These are phyloP conservation scores for Polygonum maritimum DNA, from an alignment of 148 eudicot species.

Conservation along the genomic window DNA sequence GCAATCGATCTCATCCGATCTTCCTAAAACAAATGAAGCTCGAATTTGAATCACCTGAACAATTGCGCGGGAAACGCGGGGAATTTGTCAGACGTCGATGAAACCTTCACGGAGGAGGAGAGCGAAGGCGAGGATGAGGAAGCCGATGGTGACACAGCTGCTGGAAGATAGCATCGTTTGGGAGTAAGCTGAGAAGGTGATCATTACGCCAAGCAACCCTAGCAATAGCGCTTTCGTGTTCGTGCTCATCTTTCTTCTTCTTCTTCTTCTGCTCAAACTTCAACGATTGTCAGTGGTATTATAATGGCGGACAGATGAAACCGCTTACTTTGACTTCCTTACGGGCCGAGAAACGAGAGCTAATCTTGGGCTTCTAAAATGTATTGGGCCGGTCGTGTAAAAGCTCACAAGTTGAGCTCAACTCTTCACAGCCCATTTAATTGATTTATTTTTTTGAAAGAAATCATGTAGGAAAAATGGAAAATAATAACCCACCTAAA, in stretches of 20 bases:
- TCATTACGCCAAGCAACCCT: slow-evolving; percentile 46
- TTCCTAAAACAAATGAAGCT: neutral
- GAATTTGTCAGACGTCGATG: slow-evolving; percentile 16
- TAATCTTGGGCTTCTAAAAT: neutral
- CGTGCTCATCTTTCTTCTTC: slow-evolving; percentile 29
- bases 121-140: slow-evolving; percentile 28
- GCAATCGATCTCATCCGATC: neutral
- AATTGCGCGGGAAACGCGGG: neutral
- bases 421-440: too few species aligned
- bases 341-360: neutral
- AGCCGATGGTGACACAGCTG: slow-evolving; percentile 27
- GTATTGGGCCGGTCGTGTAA: neutral
- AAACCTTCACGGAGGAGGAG: slow-evolving; percentile 30
- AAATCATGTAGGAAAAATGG: too few species aligned
- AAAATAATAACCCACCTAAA: too few species aligned
- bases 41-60: neutral
- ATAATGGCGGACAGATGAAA: neutral
- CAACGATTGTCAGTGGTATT: neutral
- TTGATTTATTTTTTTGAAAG: too few species aligned
- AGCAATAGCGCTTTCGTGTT: slow-evolving; percentile 39
- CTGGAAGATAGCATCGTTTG: slow-evolving; percentile 46
- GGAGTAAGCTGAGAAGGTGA: slow-evolving; percentile 60
- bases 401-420: neutral
- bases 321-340: neutral
- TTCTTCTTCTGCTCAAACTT: neutral